Evolutionary conservation across 352 stramenopile genomes (phyloP), one percentile per base, ranked within the genome.

Genomic region (Pythium utonaiense): DNA sequence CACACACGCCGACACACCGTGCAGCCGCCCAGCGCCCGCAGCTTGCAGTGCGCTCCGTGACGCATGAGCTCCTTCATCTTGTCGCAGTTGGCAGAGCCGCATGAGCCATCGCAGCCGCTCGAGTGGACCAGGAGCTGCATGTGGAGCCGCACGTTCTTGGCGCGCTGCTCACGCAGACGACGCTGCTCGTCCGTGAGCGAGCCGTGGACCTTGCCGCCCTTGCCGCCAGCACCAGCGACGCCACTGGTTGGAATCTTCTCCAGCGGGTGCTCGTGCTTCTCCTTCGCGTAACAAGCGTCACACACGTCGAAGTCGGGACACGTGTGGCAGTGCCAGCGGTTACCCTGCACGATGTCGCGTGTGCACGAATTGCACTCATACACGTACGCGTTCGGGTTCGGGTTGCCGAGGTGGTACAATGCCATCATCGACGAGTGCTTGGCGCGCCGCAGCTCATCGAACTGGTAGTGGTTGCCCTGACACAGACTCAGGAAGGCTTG

Each of bases 351-450:
- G 60, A 96, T 96, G 48, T 95, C 83, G 17, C 78, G 73, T 12
- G 80, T 91, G 64, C 89, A 97, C 21, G 82, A 58, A 52, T 94
- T 93, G 77, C 87, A 93, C 62, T 90, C 81, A 58, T 93, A 94
- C 49, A 95, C 78, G 57, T 93, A 94, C 12, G 80, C 86, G 51
- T 93, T 96, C 52, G 83, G 76, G 41, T 89, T 93, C 50, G 97
- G 91, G 57, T 99, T 99, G 67, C 97, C 96, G 22, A 99, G 74
- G 71, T 99, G 96, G 75, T 98, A 99, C 41, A 99, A 66, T 25
- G 98, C 96, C 97, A 99, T 99, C 96, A 99, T 99, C 2, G 93
- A 99, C 62, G 96, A 98, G 76, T 99, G 97, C 73, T 99, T 99
- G 1, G 96, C 97, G 47, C 97, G 83, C 22, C 97, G 91, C 31